Base-by-base conservation (phyloP, 352 stramenopile species). In the Phytophthora sp. region DNA sequence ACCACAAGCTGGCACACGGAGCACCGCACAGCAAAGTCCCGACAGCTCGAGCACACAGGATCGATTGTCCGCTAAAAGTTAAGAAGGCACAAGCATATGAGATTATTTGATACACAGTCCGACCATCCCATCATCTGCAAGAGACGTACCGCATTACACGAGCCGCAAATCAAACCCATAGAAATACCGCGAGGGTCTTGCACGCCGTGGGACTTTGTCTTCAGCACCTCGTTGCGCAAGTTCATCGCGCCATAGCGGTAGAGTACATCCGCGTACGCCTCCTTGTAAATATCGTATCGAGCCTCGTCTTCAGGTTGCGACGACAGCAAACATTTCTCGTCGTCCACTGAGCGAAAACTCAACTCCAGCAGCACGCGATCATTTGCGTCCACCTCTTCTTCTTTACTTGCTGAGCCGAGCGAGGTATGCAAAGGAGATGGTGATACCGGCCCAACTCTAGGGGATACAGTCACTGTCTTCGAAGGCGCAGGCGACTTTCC, bases 1-100 rank as follows among this genome's bases (percentile, higher is more conserved):
- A 96, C 84, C 10, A 89, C 83, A 23, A 96, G 78, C 48, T 94
- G 83, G 39, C 87, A 96, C 35, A 96, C 62, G 0, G 84, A 91
- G 61, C 87, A 96, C 37, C 86, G 83, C 58, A 94, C 56, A 18
- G 84, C 78, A 54, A 96, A 94, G 28, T 93, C 83, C 2, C 76
- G 77, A 31, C 87, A 96, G 26, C 59, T 73, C 1, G 66, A 53
- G 49, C 87, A 96, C 52, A 91, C 81, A 0, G 81, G 62, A 20
- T 79, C 72, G 30, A 73, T 76, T 1, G 79, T 86, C 52, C 62
- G 69, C 84, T 92, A 69, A 11, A 63, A 39, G 17, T 5, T 39
- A n/a, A 6, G 2, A 13, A 41, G 8, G n/a, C n/a, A 42, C 1
- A 24, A 15, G n/a, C 2, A 23, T 5, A 20, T 11, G 8, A 15